Base-by-base conservation (phyloP, 805 yeast species). In the Pichia membranifaciens region DNA sequence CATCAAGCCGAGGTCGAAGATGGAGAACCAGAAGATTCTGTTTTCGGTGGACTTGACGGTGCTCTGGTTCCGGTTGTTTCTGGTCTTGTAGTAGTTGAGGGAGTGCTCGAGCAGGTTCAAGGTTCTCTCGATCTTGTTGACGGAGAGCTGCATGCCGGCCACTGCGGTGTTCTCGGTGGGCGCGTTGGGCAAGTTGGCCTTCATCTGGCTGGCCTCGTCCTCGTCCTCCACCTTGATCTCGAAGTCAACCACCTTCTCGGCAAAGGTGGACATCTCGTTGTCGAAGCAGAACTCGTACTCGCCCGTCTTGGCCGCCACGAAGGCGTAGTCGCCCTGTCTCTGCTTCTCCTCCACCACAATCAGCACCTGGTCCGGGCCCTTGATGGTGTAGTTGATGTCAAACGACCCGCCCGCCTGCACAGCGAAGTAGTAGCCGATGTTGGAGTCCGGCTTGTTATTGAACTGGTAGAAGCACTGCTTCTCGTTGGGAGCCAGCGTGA, bases 1-100 rank as follows among this genome's bases (percentile, higher is more conserved):
- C 78, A 81, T 78, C 58, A 82, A 68, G 45, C 77, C 58, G 28
- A 82, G 81, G 57, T 81, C 87, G 56, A 79, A 74, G 21, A 81
- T 64, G n/a, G 87, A 80, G 56, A 82, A 81, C 70, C 76, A 73
- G 51, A 77, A 76, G 50, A 82, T 80, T 65, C 87, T 71, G 9
- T 71, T 62, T 56, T 78, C 84, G 4, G 87, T 82, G 15, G 84
- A 77, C 55, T 71, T 74, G 43, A 83, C 88, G 34, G 89, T 83
- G 45, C 84, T 79, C 78, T 87, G 93, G 70, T 91, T 91, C 70
- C 98, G 79, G 69, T 81, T 81, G 67, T 87, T 91, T 71, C 99
- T 83, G 12, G 95, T 82, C 68, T 82, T 85, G 73, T 90, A 89
- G 67, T 90, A 85, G 57, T 83, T 86, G 62, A 91, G 69, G 34